Base-by-base conservation (phyloP, 768 basidiomycete genomes). In the Boletus insuetus region DNA sequence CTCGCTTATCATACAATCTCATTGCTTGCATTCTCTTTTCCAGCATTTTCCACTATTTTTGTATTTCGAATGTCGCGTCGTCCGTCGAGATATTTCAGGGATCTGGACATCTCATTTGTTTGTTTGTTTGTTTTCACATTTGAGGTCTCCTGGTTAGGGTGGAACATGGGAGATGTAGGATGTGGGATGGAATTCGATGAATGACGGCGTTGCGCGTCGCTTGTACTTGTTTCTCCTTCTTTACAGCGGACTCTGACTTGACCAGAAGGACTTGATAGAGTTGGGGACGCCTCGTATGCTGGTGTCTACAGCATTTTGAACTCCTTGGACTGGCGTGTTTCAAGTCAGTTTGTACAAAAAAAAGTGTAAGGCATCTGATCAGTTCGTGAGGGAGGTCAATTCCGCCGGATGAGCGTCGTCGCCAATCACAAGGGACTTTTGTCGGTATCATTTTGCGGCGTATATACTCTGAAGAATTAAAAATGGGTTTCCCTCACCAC, bases 1-100 rank as follows among this genome's bases (percentile, higher is more conserved):
- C 56, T 48, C 54, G 64, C 48, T 65, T 73, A 73, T 58, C 67
- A 49, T 73, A 70, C 64, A 61, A 61, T 62, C 56, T 26, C 67
- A 57, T 55, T 72, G 69, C 70, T 70, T 61, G 58, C 55, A 59
- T 60, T 51, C 59, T 51, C 54, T 38, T 48, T 37, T 59, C 55
- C 42, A 51, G 60, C 59, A 65, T 59, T 55, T 42, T 26, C 26
- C 37, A 40, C 39, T 40, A 37, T 58, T 52, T 61, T 48, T 58
- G 61, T 69, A 54, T 54, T 26, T 56, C 40, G 51, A 40, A 35
- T 34, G 43, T 46, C 26, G 40, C 49, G 45, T 61, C 52, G 47
- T 52, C 39, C 47, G 46, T 61, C 53, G 41, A 50, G 54, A 49
- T 37, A 37, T 44, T 44, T n/a, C 42, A 49, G 43, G 46, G 38